phyloP scores from a whole-genome alignment of 139 green algal genomes.

The Coelastrella sp. region DNA sequence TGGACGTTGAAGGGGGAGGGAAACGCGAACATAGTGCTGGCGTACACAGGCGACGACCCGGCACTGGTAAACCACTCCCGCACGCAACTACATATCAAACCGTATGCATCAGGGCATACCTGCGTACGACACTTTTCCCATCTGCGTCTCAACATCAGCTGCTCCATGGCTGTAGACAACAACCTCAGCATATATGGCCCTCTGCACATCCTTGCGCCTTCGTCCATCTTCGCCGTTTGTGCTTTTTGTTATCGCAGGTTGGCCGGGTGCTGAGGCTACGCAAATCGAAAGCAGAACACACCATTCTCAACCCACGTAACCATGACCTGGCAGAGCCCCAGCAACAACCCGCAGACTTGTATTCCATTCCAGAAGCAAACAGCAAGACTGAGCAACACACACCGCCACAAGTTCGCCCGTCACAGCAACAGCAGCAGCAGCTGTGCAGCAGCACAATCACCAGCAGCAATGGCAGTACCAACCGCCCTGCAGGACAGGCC shows the following conservation, averaged over 20 bases:
- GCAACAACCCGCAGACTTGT: too few relatives aligned
- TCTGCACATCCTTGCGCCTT: too few relatives aligned
- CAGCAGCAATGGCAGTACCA: background rate
- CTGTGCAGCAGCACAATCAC: background rate
- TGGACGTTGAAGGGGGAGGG: conserved; percentile 65
- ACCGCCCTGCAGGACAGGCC: background rate
- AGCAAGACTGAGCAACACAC: background rate
- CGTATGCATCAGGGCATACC: too few relatives aligned
- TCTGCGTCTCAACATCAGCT: too few relatives aligned
- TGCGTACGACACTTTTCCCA: too few relatives aligned
- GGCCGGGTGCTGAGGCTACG: background rate
- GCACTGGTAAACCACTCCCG: conserved; percentile 43
- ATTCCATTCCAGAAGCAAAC: too few relatives aligned
- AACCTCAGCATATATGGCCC: background rate
- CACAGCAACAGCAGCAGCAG: conserved; percentile 31
- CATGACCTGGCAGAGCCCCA: background rate
- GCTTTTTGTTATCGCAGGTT: background rate
- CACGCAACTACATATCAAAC: too few relatives aligned
- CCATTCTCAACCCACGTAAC: background rate
- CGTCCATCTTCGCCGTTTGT: background rate
- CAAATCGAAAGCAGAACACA: background rate
- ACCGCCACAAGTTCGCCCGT: background rate
- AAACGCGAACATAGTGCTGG: conserved; percentile 69
- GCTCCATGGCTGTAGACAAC: too few relatives aligned
- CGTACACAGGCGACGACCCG: conserved; percentile 40